Evolutionary conservation across 495 filamentous ascomycete genomes (phyloP).

Genomic region (Neurospora sublineolata): DNA sequence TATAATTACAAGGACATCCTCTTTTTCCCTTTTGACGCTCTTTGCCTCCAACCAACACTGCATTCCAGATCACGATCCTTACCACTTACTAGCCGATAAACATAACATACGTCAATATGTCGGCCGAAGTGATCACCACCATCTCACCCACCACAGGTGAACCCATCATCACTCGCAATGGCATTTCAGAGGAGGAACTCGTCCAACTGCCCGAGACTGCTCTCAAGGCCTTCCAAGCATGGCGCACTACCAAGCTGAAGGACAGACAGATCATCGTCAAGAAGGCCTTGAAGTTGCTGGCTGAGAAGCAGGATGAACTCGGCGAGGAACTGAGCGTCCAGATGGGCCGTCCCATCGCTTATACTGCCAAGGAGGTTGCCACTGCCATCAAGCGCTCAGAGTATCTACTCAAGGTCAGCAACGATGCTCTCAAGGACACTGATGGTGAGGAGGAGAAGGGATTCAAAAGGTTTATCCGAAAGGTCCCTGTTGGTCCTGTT

Average conservation of each 20-base stretch:
- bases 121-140: constrained; percentile 70
- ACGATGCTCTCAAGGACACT: constrained; percentile 59
- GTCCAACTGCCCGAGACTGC: constrained; percentile 52
- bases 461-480: constrained; percentile 80
- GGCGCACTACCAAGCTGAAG: constrained; percentile 50
- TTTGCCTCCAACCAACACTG: neutral
- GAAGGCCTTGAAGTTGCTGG: constrained; percentile 58
- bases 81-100: neutral
- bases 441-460: constrained; percentile 71
- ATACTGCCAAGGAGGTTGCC: constrained; percentile 65
- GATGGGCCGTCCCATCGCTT: constrained; percentile 87
- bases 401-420: constrained; percentile 70
- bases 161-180: constrained; percentile 62
- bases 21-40: neutral
- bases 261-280: constrained; percentile 65
- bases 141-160: constrained; percentile 81
- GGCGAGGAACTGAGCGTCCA: constrained; percentile 77
- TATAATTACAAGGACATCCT: neutral
- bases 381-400: constrained; percentile 73
- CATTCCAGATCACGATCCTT: neutral
- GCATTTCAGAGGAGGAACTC: constrained; percentile 55
- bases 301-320: constrained; percentile 63
- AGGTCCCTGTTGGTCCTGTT: constrained; percentile 72
- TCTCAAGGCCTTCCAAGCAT: constrained; percentile 59
- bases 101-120: constrained; percentile 37